Evolutionary conservation across 78 protist species (phyloP).

Genomic region (Dictyostelium citrinum): DNA sequence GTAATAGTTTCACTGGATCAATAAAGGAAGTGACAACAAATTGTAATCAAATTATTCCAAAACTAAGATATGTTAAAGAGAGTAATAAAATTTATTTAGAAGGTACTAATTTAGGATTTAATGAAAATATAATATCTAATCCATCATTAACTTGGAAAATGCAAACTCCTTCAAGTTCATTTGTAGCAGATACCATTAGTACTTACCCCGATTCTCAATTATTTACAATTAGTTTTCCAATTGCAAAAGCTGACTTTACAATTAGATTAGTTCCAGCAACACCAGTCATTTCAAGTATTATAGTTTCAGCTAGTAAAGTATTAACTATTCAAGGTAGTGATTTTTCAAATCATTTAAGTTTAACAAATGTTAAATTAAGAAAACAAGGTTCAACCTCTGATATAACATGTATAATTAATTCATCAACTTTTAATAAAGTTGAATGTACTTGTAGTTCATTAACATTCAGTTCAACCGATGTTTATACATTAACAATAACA

Average conservation of each 20-base stretch:
- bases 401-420: not conserved
- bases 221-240: not conserved
- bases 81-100: not conserved
- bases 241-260: not conserved
- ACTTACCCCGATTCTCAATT: not conserved
- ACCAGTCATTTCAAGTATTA: not conserved
- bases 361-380: not conserved
- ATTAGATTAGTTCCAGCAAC: not conserved
- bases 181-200: not conserved
- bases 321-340: not conserved
- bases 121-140: not conserved
- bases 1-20: not conserved
- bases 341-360: not conserved
- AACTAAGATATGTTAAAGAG: not conserved
- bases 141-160: not conserved
- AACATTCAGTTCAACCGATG: not conserved
- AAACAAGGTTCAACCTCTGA: not conserved
- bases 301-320: not conserved
- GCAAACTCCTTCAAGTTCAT: not conserved
- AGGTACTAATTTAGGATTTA: constrained; percentile 6
- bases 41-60: not conserved
- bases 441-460: not conserved
- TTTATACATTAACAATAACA: not conserved
- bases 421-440: not conserved
- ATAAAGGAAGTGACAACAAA: not conserved